Conservation (phyloP, 768 basidiomycete species). For the Candolleomyces efflorescens region DNA sequence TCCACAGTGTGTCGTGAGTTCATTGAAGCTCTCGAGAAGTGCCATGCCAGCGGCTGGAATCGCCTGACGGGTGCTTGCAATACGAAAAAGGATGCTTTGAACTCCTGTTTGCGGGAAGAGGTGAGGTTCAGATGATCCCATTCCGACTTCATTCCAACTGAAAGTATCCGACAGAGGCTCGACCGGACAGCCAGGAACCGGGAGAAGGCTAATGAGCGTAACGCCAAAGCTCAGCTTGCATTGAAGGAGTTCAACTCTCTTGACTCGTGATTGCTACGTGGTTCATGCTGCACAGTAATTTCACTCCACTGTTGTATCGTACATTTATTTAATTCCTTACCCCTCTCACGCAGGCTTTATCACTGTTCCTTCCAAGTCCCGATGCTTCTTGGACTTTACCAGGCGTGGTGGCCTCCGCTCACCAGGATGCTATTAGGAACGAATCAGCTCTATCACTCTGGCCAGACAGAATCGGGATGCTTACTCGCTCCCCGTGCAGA, state of each 20-base stretch:
- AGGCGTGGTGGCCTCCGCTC: constrained; percentile 59
- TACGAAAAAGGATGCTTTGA: constrained; percentile 59
- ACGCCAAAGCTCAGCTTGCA: constrained; percentile 53
- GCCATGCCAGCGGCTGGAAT: constrained; percentile 60
- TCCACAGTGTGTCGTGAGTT: constrained; percentile 61
- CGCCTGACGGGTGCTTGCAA: constrained; percentile 72
- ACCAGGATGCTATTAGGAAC: constrained; percentile 46
- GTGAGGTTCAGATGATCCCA: constrained; percentile 29
- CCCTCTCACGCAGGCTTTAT: too few relatives aligned
- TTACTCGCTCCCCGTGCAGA: constrained; percentile 81
- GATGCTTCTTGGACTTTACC: constrained; percentile 31
- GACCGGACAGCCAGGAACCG: constrained; percentile 58
- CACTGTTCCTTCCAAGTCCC: not conserved
- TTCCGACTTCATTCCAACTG: constrained; percentile 8
- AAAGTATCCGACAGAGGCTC: constrained; percentile 40
- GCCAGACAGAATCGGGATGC: constrained; percentile 25
- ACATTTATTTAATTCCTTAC: too few relatives aligned
- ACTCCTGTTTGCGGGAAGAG: constrained; percentile 67
- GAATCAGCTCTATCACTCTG: not conserved
- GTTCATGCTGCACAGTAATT: not conserved
- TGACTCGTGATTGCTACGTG: constrained; percentile 1
- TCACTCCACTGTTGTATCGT: not conserved
- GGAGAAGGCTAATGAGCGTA: constrained; percentile 53
- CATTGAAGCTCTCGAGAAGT: constrained; percentile 70
- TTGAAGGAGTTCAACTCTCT: constrained; percentile 51